Conservation (phyloP, 2,329 filamentous ascomycete species). For the Fusarium ambrosium region DNA sequence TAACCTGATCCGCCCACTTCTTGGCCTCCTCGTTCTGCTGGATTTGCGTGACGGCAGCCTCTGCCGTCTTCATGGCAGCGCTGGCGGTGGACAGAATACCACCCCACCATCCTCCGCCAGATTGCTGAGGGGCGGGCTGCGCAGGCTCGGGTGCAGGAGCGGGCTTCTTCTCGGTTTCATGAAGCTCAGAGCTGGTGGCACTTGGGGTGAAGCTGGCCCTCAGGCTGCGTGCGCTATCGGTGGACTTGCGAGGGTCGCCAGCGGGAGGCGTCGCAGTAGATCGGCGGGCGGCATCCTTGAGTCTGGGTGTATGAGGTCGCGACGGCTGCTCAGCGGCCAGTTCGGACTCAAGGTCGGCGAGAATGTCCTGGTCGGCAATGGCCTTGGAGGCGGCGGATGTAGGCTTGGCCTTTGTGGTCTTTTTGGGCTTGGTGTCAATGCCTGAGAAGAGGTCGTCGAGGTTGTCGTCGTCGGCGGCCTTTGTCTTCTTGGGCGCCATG, state of each 20-base stretch:
- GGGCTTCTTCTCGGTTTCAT: constrained; percentile 68
- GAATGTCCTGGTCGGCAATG: constrained; percentile 76
- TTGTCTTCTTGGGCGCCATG: constrained; percentile 74
- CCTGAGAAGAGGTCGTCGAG: constrained; percentile 76
- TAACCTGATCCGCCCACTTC: constrained; percentile 94
- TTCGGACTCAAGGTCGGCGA: constrained; percentile 84
- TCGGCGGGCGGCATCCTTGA: constrained; percentile 65
- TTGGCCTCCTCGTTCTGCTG: constrained; percentile 97
- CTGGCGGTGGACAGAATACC: constrained; percentile 85
- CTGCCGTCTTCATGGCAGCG: constrained; percentile 91
- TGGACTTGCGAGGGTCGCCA: constrained; percentile 80
- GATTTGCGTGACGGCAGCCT: constrained; percentile 93
- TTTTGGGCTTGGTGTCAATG: constrained; percentile 67
- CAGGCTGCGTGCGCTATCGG: constrained; percentile 79
- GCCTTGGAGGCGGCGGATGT: constrained; percentile 64
- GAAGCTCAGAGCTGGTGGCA: constrained; percentile 72
- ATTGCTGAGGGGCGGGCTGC: constrained; percentile 46
- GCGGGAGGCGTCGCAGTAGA: constrained; percentile 65
- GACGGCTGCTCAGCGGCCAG: constrained; percentile 79
- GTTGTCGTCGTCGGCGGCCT: constrained; percentile 71
- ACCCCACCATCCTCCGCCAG: constrained; percentile 88
- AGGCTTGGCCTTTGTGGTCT: constrained; percentile 62
- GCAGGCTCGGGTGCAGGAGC: constrained; percentile 60
- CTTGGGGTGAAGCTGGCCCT: constrained; percentile 80
- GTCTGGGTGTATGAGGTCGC: constrained; percentile 86